These are phyloP conservation scores for Umbelopsis vinacea DNA, from an alignment of 192 early-diverging fungal species.

Conservation along the genomic window DNA sequence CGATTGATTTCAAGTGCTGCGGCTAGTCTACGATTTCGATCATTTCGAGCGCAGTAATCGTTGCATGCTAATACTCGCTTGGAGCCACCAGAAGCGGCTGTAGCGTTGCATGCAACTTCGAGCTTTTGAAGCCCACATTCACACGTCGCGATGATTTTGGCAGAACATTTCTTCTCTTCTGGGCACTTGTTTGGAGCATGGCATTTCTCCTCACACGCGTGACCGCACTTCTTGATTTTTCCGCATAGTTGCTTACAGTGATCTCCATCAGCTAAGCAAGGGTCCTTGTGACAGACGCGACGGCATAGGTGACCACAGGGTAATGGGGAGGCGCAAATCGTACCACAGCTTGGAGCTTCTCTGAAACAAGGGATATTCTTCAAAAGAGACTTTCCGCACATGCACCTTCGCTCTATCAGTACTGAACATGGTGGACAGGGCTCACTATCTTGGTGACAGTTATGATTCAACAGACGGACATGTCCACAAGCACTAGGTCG, in stretches of 20 bases:
- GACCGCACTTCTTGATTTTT: constrained; percentile 83
- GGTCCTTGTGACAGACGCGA: constrained; percentile 82
- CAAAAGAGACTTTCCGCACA: constrained; percentile 80
- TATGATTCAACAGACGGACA: constrained; percentile 66
- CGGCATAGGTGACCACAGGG: constrained; percentile 78
- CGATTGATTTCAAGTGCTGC: constrained; percentile 71
- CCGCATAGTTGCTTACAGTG: constrained; percentile 76
- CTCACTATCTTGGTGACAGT: constrained; percentile 85
- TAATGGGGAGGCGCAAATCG: constrained; percentile 59
- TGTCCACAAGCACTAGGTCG: constrained; percentile 82
- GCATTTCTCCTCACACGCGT: constrained; percentile 74
- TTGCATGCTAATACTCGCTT: constrained; percentile 72
- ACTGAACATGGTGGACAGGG: constrained; percentile 92
- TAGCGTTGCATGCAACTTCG: constrained; percentile 71
- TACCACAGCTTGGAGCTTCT: constrained; percentile 73
- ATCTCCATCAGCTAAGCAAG: constrained; percentile 66
- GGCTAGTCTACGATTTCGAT: constrained; percentile 82
- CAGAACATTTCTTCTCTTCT: constrained; percentile 73
- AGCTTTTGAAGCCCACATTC: constrained; percentile 72
- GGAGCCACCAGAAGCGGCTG: constrained; percentile 46
- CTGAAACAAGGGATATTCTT: constrained; percentile 86
- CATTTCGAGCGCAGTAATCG: constrained; percentile 75
- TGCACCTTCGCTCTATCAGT: constrained; percentile 72
- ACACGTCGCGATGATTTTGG: constrained; percentile 65
- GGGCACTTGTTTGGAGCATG: constrained; percentile 80